phyloP scores from a whole-genome alignment of 495 filamentous ascomycete species.

The Immersiella caudata region DNA sequence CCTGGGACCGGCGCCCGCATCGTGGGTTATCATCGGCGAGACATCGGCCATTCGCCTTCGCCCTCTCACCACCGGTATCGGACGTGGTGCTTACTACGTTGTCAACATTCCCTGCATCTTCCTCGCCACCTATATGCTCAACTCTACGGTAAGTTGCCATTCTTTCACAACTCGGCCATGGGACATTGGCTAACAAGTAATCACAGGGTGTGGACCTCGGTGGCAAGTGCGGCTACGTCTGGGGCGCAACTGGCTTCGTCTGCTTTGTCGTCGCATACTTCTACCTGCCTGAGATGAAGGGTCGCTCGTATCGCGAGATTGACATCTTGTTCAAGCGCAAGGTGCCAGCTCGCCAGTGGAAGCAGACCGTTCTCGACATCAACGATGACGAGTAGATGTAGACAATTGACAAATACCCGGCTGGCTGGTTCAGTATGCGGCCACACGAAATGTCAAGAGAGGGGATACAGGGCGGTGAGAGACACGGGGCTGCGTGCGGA shows the following conservation, averaged over 20 bases:
- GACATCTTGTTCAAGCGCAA: slow-evolving; percentile 46
- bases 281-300: slow-evolving; percentile 40
- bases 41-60: slow-evolving; percentile 60
- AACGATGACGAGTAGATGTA: slow-evolving; percentile 55
- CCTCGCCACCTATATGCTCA: slow-evolving; percentile 55
- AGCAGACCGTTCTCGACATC: slow-evolving; percentile 54
- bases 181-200: slow-evolving; percentile 27
- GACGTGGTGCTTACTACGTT: slow-evolving; percentile 56
- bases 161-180: background rate
- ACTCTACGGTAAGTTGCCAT: slow-evolving; percentile 35
- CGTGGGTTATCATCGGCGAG: slow-evolving; percentile 62
- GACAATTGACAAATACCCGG: background rate
- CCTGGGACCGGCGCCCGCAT: slow-evolving; percentile 55
- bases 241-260: slow-evolving; percentile 36
- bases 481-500: too few species aligned
- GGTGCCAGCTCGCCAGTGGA: slow-evolving; percentile 56
- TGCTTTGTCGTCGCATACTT: slow-evolving; percentile 40
- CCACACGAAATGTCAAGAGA: too few species aligned
- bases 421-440: too few species aligned
- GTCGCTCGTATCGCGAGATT: slow-evolving; percentile 41
- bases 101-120: slow-evolving; percentile 59
- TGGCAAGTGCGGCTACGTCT: slow-evolving; percentile 56
- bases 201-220: slow-evolving; percentile 46
- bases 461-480: too few species aligned
- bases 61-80: slow-evolving; percentile 59